Evolutionary conservation across 306 rosid species (phyloP).

Genomic region (Vicia faba): DNA sequence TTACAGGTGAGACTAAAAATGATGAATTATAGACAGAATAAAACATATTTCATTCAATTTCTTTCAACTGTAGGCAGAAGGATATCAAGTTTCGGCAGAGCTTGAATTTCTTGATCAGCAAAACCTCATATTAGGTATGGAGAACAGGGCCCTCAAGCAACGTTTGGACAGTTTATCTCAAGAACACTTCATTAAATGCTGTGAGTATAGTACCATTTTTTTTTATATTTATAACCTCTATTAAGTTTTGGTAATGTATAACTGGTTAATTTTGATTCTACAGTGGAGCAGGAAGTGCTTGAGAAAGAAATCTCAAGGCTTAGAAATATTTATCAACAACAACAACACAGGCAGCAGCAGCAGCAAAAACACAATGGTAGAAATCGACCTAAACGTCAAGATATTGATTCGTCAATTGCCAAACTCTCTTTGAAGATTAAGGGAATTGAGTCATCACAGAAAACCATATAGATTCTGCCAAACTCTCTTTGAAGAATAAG

Average conservation of each 20-base stretch:
- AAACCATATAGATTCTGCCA: neutral
- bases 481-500: no score
- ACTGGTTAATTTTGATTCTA: neutral
- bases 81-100: constrained; percentile 74
- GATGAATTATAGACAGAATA: no score
- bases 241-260: neutral
- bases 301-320: constrained; percentile 53
- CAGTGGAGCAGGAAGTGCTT: constrained; percentile 66
- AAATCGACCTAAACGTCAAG: constrained; percentile 29
- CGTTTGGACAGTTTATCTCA: constrained; percentile 73
- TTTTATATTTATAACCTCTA: neutral
- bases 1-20: neutral
- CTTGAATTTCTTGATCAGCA: constrained; percentile 86
- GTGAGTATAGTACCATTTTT: constrained; percentile 45
- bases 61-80: constrained; percentile 59
- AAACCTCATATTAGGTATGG: constrained; percentile 63
- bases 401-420: constrained; percentile 28
- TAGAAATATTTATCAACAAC: constrained; percentile 37
- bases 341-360: constrained; percentile 31
- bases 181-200: constrained; percentile 76
- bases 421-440: constrained; percentile 23
- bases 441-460: constrained; percentile 26
- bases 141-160: constrained; percentile 83
- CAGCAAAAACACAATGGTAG: constrained; percentile 21
- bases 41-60: neutral